Percentiles rank a stretch among this genome's conserved stretches.
Evolutionary conservation across 2,329 filamentous ascomycete species (phyloP).

Genomic region (Hypocrella siamensis): DNA sequence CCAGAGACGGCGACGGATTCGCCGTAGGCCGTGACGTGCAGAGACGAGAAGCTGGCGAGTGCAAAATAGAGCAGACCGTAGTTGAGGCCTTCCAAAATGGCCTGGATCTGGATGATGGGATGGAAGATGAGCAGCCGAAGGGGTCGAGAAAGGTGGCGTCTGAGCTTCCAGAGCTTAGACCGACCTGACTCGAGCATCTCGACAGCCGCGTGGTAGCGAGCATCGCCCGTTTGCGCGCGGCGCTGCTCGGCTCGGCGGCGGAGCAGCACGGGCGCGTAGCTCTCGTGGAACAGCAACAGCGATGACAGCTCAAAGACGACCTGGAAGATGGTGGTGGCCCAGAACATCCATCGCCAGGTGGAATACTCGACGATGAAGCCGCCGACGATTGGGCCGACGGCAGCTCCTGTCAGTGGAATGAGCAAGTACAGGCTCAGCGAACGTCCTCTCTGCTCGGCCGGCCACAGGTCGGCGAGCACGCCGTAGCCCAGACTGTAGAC

Average conservation of each 20-base stretch:
- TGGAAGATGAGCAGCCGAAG: constrained; percentile 40
- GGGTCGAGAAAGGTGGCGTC: constrained; percentile 31
- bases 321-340: constrained; percentile 26
- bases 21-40: constrained; percentile 41
- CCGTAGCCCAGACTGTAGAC: constrained; percentile 29
- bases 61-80: constrained; percentile 51
- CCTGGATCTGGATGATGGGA: constrained; percentile 41
- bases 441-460: constrained; percentile 25
- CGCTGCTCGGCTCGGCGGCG: constrained; percentile 14
- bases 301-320: constrained; percentile 17
- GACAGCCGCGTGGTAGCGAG: constrained; percentile 16
- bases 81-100: constrained; percentile 38
- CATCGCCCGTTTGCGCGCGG: constrained; percentile 15
- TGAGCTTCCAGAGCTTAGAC: constrained; percentile 11
- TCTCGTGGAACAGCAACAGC: constrained; percentile 19
- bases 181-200: constrained; percentile 19
- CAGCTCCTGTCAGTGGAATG: constrained; percentile 22
- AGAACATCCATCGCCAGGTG: constrained; percentile 30
- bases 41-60: constrained; percentile 41
- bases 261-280: constrained; percentile 20
- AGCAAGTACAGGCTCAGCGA: constrained; percentile 21
- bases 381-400: constrained; percentile 22
- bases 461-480: constrained; percentile 30
- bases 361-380: constrained; percentile 20
- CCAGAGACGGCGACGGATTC: constrained; percentile 42